Percentiles rank a stretch among this genome's conserved stretches.
phyloP scores from a whole-genome alignment of 345 rosid species.

The Lumnitzera racemosa region DNA sequence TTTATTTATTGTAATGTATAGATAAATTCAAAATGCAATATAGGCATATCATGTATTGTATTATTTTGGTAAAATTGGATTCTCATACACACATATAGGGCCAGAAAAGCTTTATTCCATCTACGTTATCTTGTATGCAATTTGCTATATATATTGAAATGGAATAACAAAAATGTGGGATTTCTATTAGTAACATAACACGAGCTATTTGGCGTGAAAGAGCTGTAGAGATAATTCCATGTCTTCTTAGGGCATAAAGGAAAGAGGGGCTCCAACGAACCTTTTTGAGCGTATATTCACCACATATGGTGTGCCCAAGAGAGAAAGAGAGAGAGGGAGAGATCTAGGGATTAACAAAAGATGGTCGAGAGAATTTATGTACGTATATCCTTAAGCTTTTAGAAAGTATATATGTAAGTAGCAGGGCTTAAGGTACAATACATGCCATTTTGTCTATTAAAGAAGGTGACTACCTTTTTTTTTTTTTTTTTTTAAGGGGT shows the following conservation, averaged over 20 bases:
- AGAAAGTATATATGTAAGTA: constrained; percentile 35
- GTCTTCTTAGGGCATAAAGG: not conserved
- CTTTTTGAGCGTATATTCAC: constrained; percentile 8
- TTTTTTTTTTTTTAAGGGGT: not conserved
- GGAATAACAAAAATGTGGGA: too few relatives aligned
- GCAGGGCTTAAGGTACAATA: constrained; percentile 37
- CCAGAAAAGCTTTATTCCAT: too few relatives aligned
- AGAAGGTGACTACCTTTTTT: constrained; percentile 16
- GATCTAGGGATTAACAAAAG: constrained; percentile 43
- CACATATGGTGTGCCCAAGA: constrained; percentile 17
- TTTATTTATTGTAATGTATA: too few relatives aligned
- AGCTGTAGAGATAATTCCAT: not conserved
- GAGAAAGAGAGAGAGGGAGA: constrained; percentile 3
- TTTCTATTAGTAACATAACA: too few relatives aligned
- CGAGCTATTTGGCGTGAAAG: not conserved
- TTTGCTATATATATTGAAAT: too few relatives aligned
- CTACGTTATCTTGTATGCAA: too few relatives aligned
- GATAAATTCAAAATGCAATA: too few relatives aligned
- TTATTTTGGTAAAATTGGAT: too few relatives aligned
- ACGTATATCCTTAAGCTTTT: constrained; percentile 49
- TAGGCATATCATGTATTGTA: too few relatives aligned
- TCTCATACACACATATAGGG: too few relatives aligned
- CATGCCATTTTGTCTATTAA: constrained; percentile 42
- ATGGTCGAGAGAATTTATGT: constrained; percentile 9
- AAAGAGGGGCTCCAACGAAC: constrained; percentile 5